Evolutionary conservation across 768 basidiomycete species (phyloP), one percentile per base, ranked within the genome.

Genomic region (Trametes meyenii): DNA sequence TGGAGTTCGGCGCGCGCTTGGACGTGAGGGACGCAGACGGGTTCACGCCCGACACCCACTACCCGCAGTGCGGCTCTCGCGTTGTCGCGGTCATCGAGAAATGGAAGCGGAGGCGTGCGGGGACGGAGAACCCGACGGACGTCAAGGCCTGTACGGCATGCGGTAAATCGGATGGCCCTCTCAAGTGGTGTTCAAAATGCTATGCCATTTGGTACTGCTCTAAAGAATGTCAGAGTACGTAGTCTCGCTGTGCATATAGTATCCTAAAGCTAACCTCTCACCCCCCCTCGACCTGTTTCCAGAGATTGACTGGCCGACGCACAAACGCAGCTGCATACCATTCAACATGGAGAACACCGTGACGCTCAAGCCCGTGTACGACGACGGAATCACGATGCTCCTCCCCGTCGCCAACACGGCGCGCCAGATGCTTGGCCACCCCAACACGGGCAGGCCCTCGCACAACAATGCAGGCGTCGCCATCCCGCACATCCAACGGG

Each of bases 171-270:
- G 69, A 63, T n/a, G 71, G 39, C 21, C 61, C 71, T 16, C 60
- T 85, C 60, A 81, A 74, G 66, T 72, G 70, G 50, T 85, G 85
- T 53, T 62, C 71, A 2, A 71, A 73, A 36, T 86, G 85, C 52
- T 76, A 75, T 17, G 66, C 80, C 0, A 76, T 73, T 4, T 71
- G 79, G 21, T 87, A 87, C 63, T 87, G 85, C 56, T 84, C 83
- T 4, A 64, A 71, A 1, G 79, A 78, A 36, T 85, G 86, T 61
- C 86, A 86, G 70, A 72, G 85, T 83, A 66, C 2, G 81, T 48
- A 11, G 3, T 26, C 0, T 2, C n/a, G 10, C 16, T 33, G 23
- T 13, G 14, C 36, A n/a, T 29, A 4, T 50, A 19, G 10, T 5
- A 13, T 24, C 3, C 0, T 5, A 42, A 26, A 33, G 29, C 3